phyloP scores from a whole-genome alignment of 371 early-diverging fungal genomes.

The Conidiobolus incongruus region DNA sequence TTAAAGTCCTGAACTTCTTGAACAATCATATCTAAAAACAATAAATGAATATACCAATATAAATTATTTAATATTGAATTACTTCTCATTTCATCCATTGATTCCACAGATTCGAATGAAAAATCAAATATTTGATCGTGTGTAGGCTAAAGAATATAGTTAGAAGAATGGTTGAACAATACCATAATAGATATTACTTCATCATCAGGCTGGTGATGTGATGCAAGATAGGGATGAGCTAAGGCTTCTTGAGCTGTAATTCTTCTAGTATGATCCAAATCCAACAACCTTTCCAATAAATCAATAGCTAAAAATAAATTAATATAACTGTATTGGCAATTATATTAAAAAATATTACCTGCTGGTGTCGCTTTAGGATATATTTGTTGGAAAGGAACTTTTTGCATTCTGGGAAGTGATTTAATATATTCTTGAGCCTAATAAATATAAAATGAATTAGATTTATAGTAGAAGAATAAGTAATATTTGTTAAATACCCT shows the following conservation, averaged over 20 bases:
- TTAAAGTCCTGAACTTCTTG: constrained; percentile 62
- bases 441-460: neutral
- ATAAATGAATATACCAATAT: constrained; percentile 1
- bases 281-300: constrained; percentile 49
- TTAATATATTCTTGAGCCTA: constrained; percentile 92
- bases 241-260: constrained; percentile 65
- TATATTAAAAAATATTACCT: constrained; percentile 9
- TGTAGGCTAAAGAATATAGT: constrained; percentile 16
- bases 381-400: constrained; percentile 61
- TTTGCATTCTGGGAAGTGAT: constrained; percentile 65
- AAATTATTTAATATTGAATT: constrained; percentile 8
- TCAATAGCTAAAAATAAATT: constrained; percentile 49
- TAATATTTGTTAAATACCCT: constrained; percentile 17
- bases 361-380: constrained; percentile 45
- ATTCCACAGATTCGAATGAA: constrained; percentile 69
- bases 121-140: constrained; percentile 66
- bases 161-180: neutral
- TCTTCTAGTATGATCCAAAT: constrained; percentile 58
- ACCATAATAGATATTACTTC: constrained; percentile 18
- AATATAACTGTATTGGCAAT: neutral
- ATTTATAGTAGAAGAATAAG: neutral
- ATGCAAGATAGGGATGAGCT: constrained; percentile 49
- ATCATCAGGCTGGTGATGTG: constrained; percentile 56
- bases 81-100: constrained; percentile 75
- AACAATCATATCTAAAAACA: constrained; percentile 46